A percentile compares a stretch with the other conserved stretches of the same genome.
These are phyloP conservation scores for Aristolochia californica DNA, from an alignment of 164 flowering plant species.

Conservation along the genomic window DNA sequence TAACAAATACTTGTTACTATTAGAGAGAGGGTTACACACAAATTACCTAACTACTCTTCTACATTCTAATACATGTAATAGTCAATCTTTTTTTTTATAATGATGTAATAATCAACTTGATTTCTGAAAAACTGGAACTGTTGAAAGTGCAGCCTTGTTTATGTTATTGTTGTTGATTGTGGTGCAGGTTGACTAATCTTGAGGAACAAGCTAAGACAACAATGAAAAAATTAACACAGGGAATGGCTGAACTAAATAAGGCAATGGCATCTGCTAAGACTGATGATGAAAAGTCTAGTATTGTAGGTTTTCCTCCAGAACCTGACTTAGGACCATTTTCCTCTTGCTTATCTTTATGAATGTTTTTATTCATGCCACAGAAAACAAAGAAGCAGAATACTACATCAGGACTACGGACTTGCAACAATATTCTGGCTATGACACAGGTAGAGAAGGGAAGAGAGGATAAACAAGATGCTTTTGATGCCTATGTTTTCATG, in stretches of 20 bases:
- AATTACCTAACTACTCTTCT: no score
- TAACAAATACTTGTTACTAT: no score
- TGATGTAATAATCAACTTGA: no score
- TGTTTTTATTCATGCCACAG: conserved; percentile 22
- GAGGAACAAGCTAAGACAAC: conserved; percentile 78
- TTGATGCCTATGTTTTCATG: not conserved
- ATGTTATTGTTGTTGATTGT: not conserved
- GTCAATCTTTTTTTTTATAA: no score
- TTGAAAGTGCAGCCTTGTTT: no score
- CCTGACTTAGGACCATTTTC: conserved; percentile 1
- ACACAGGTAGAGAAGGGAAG: conserved; percentile 44
- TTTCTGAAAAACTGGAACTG: no score
- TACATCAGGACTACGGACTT: conserved; percentile 72
- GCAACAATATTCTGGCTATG: conserved; percentile 90
- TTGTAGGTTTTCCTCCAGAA: conserved; percentile 41
- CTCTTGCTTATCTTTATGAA: not conserved
- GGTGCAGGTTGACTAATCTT: conserved; percentile 54
- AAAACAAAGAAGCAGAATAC: conserved; percentile 68
- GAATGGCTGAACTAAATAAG: conserved; percentile 78
- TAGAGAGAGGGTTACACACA: no score
- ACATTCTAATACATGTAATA: no score
- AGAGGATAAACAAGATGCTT: not conserved
- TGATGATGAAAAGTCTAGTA: conserved; percentile 57
- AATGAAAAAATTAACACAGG: conserved; percentile 80
- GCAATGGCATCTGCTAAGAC: conserved; percentile 79